Percentiles rank a stretch among this genome's conserved stretches.
Conservation (phyloP, 345 rosid genomes). For the Diplotaxis tenuifolia region DNA sequence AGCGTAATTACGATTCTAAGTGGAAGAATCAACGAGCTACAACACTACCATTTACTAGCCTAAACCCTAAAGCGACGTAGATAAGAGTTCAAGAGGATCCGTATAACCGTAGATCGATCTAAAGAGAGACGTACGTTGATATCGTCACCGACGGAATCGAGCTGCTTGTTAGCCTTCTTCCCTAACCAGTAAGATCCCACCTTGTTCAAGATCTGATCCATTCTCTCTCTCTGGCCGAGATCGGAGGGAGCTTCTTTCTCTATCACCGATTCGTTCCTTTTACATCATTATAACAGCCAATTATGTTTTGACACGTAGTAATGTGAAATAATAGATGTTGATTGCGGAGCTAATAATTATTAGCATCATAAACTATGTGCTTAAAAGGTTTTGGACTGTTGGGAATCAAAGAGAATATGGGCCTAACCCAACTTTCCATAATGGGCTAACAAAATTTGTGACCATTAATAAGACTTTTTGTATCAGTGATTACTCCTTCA, state of each 20-base stretch:
- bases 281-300: not conserved
- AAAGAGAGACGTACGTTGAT: constrained; percentile 46
- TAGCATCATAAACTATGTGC: not conserved
- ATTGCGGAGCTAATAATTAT: not conserved
- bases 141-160: constrained; percentile 88
- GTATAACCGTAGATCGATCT: not conserved
- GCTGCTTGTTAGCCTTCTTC: constrained; percentile 70
- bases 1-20: not conserved
- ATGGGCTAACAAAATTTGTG: not conserved
- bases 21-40: not conserved
- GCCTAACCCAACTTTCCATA: not conserved
- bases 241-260: constrained; percentile 3
- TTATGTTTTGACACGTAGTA: not conserved
- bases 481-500: not conserved
- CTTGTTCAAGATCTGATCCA: constrained; percentile 93
- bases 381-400: not conserved
- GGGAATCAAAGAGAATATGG: not conserved
- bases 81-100: not conserved
- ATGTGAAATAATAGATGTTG: not conserved
- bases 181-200: constrained; percentile 88
- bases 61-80: not conserved
- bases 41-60: not conserved
- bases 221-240: constrained; percentile 34
- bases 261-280: not conserved
- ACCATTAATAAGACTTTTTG: not conserved